phyloP scores from a whole-genome alignment of 495 filamentous ascomycete species.

The Aspergillus avenaceus region DNA sequence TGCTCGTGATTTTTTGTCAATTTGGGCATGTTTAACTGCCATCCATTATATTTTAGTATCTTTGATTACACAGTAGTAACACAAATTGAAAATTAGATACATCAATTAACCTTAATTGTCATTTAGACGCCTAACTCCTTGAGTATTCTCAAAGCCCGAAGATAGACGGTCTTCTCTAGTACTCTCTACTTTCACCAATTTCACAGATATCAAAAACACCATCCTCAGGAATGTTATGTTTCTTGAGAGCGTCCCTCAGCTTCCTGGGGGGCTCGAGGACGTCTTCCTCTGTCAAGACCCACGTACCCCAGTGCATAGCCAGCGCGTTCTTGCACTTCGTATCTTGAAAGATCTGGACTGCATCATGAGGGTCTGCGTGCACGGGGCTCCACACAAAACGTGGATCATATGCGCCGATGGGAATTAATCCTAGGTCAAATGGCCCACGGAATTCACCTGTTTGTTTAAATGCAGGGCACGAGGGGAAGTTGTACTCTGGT shows the following conservation, averaged over 20 bases:
- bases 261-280: constrained; percentile 77
- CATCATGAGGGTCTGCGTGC: constrained; percentile 86
- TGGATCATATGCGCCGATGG: constrained; percentile 89
- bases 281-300: constrained; percentile 84
- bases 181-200: constrained; percentile 83
- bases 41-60: too few relatives aligned
- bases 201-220: constrained; percentile 86
- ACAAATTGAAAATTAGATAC: not conserved
- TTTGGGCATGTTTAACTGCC: too few relatives aligned
- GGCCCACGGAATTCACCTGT: constrained; percentile 78
- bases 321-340: constrained; percentile 79
- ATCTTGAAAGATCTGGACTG: constrained; percentile 86
- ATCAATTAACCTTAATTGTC: too few relatives aligned
- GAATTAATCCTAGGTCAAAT: constrained; percentile 91
- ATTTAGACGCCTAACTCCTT: too few relatives aligned
- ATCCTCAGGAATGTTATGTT: constrained; percentile 62
- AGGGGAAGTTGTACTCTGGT: constrained; percentile 63
- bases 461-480: constrained; percentile 83
- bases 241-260: constrained; percentile 70
- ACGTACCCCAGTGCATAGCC: constrained; percentile 93
- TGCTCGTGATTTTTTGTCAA: too few relatives aligned
- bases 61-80: too few relatives aligned
- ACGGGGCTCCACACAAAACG: constrained; percentile 70
- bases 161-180: constrained; percentile 41
- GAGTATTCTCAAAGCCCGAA: not conserved